Evolutionary conservation across 805 yeast genomes (phyloP).

Genomic region (Kurtzmaniella cleridarum): DNA sequence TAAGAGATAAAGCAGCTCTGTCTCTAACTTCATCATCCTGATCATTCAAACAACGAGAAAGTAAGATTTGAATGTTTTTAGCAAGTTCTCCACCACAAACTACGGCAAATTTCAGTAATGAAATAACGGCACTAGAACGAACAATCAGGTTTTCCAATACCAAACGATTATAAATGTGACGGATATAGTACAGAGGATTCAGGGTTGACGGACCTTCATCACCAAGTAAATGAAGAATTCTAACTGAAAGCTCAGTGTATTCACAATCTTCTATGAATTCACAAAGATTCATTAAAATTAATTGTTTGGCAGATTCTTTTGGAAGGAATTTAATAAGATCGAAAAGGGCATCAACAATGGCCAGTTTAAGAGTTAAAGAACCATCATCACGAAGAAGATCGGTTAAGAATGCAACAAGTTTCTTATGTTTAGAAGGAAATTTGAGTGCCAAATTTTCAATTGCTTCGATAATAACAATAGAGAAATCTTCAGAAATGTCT

Average conservation of each 20-base stretch:
- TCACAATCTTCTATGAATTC: slow-evolving; percentile 99
- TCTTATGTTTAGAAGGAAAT: slow-evolving; percentile 85
- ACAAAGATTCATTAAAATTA: slow-evolving; percentile 82
- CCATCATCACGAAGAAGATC: slow-evolving; percentile 89
- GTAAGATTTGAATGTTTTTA: slow-evolving; percentile 65
- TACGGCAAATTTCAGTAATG: slow-evolving; percentile 85
- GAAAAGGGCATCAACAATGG: slow-evolving; percentile 87
- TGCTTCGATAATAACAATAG: slow-evolving; percentile 91
- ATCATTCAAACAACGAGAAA: slow-evolving; percentile 81
- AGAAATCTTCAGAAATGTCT: slow-evolving; percentile 94
- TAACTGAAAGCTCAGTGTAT: slow-evolving; percentile 87
- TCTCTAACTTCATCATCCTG: slow-evolving; percentile 97
- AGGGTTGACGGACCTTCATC: slow-evolving; percentile 87
- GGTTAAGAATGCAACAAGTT: slow-evolving; percentile 75
- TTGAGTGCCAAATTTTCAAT: slow-evolving; percentile 85
- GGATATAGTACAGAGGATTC: slow-evolving; percentile 84
- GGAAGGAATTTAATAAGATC: slow-evolving; percentile 88
- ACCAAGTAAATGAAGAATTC: slow-evolving; percentile 87
- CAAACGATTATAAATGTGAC: slow-evolving; percentile 95
- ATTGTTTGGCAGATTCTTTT: slow-evolving; percentile 59
- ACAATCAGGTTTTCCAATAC: slow-evolving; percentile 93
- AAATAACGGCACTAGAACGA: slow-evolving; percentile 91
- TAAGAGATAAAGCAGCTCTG: slow-evolving; percentile 83
- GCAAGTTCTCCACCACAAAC: slow-evolving; percentile 64
- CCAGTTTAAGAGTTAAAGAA: slow-evolving; percentile 75